Evolutionary conservation across 2,329 filamentous ascomycete species (phyloP).

Genomic region (Trichoderma atroviride): DNA sequence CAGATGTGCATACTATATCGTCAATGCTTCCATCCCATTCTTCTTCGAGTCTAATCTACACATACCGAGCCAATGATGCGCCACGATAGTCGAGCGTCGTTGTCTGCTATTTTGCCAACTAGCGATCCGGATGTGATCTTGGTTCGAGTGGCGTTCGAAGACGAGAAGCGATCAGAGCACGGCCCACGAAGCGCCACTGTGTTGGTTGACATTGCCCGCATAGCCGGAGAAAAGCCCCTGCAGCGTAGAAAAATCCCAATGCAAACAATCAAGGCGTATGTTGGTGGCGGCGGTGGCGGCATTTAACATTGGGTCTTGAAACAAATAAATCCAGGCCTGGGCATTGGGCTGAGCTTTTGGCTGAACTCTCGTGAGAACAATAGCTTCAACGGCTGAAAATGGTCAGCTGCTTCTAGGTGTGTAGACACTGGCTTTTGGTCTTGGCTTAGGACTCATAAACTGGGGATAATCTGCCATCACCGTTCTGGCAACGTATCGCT

Average conservation of each 20-base stretch:
- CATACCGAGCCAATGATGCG: background rate
- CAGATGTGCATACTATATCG: background rate
- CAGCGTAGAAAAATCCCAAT: background rate
- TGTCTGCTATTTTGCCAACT: background rate
- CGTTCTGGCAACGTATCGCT: background rate
- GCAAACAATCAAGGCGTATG: background rate
- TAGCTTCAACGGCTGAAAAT: background rate
- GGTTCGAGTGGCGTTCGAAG: background rate
- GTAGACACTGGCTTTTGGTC: background rate
- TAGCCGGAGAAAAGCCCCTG: background rate
- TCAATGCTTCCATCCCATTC: background rate
- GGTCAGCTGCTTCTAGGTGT: background rate
- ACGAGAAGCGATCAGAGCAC: conserved; percentile 28
- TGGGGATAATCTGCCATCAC: background rate
- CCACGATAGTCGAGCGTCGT: background rate
- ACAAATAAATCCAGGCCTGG: background rate
- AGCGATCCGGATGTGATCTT: background rate
- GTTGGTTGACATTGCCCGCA: conserved; percentile 3
- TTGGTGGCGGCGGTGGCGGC: conserved; percentile 22
- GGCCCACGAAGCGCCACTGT: conserved; percentile 25
- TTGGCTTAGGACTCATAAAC: background rate
- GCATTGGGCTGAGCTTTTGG: background rate
- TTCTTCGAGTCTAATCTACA: background rate
- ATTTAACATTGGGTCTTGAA: background rate
- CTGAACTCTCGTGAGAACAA: background rate